Percentiles rank a stretch among this genome's conserved stretches.
Conservation (phyloP, 2,329 filamentous ascomycete genomes). For the Chaetomiaceae sp. region DNA sequence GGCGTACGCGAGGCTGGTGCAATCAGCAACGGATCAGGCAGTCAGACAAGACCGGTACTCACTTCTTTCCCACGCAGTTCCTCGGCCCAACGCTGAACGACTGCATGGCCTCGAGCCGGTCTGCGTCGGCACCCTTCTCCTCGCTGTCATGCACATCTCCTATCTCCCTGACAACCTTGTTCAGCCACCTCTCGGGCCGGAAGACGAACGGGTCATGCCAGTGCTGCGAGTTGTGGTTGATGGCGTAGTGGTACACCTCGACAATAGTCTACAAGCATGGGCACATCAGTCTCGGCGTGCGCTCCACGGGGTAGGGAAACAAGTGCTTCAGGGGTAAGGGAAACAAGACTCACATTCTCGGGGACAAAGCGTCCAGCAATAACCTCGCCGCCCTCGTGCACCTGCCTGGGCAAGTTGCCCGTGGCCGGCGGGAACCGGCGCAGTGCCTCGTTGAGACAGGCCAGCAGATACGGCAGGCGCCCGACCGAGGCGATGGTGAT, state of each 20-base stretch:
- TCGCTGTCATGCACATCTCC: slow-evolving; percentile 11
- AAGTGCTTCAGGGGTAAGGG: background rate
- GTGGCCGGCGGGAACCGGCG: slow-evolving; percentile 33
- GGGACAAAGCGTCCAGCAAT: slow-evolving; percentile 33
- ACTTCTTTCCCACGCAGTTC: slow-evolving; percentile 47
- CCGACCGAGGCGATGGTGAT: slow-evolving; percentile 30
- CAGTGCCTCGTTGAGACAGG: slow-evolving; percentile 35
- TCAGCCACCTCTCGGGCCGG: slow-evolving; percentile 45
- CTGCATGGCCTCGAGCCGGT: slow-evolving; percentile 41
- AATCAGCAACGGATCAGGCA: background rate
- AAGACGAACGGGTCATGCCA: slow-evolving; percentile 44
- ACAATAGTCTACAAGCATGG: slow-evolving; percentile 36
- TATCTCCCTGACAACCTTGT: background rate
- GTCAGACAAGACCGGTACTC: background rate
- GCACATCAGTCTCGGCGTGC: background rate
- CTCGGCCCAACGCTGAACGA: slow-evolving; percentile 46
- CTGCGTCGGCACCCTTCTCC: slow-evolving; percentile 35
- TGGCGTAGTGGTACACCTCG: slow-evolving; percentile 40
- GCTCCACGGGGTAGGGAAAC: too few species aligned
- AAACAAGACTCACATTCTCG: slow-evolving; percentile 24
- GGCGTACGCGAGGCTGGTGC: slow-evolving; percentile 38
- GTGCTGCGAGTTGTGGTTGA: slow-evolving; percentile 39
- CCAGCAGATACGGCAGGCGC: slow-evolving; percentile 32
- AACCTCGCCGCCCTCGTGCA: slow-evolving; percentile 31
- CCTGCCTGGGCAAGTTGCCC: slow-evolving; percentile 28